phyloP scores from a whole-genome alignment of 2,329 filamentous ascomycete genomes.

The Fusarium solani-melongenae region DNA sequence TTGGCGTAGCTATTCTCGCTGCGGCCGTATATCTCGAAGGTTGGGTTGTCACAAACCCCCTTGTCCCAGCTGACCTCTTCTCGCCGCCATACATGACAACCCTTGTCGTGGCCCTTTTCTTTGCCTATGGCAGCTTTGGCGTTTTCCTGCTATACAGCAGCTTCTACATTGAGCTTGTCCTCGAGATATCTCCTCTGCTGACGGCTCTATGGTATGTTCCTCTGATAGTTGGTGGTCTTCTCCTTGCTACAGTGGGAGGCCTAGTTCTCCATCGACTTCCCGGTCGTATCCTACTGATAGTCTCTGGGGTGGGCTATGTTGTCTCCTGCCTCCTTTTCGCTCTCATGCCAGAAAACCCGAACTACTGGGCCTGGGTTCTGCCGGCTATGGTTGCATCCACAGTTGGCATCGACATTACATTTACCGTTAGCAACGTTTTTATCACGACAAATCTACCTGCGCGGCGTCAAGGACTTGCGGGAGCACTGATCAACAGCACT shows the following conservation, averaged over 20 bases:
- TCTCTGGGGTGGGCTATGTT: neutral
- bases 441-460: constrained; percentile 3
- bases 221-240: neutral
- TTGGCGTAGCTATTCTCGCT: neutral
- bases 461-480: neutral
- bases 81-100: neutral
- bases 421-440: constrained; percentile 1
- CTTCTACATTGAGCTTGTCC: constrained; percentile 1
- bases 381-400: neutral
- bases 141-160: constrained; percentile 1
- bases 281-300: constrained; percentile 1
- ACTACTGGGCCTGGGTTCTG: constrained; percentile 9
- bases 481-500: neutral
- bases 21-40: neutral
- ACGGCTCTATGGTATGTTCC: constrained; percentile 5
- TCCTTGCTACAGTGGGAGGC: neutral
- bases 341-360: neutral
- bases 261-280: neutral
- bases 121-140: neutral
- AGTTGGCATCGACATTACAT: constrained; percentile 1
- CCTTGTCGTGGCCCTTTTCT: constrained; percentile 4
- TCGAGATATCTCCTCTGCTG: neutral
- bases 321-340: constrained; percentile 1
- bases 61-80: constrained; percentile 2
- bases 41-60: neutral